phyloP scores from a whole-genome alignment of 495 filamentous ascomycete species.

The Cercophora sp. region DNA sequence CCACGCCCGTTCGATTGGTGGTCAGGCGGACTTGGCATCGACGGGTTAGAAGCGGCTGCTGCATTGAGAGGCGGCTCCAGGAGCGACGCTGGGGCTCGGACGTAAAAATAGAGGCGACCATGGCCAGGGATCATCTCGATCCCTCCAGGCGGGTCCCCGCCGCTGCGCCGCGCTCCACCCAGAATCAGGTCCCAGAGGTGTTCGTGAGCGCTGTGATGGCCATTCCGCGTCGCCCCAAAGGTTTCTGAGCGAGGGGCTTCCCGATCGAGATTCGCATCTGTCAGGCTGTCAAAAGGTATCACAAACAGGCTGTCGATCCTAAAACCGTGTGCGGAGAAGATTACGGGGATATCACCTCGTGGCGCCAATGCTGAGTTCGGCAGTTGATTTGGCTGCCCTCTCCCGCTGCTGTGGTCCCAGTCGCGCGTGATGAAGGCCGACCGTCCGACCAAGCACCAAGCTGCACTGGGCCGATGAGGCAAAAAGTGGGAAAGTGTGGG shows the following conservation, averaged over 20 bases:
- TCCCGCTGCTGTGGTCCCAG: no score
- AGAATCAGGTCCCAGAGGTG: no score
- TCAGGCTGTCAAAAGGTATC: no score
- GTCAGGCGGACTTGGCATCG: background rate
- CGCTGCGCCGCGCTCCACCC: no score
- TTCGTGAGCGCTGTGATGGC: no score
- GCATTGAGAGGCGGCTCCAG: background rate
- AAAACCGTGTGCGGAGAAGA: background rate
- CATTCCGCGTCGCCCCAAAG: no score
- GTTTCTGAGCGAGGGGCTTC: no score
- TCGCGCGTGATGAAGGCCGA: background rate
- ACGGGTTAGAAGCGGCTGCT: background rate
- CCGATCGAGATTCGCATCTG: no score
- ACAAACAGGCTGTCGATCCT: no score
- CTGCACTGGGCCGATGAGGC: conserved; percentile 3
- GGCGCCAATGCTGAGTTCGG: background rate
- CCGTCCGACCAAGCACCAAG: background rate
- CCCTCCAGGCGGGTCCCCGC: no score
- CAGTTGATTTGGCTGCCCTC: conserved; percentile 11
- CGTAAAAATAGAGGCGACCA: conserved; percentile 10
- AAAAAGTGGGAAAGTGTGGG: conserved; percentile 2
- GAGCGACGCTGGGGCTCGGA: conserved; percentile 3
- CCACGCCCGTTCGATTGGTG: background rate
- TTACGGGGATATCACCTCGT: background rate
- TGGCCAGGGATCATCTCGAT: no score